Evolutionary conservation across 2,329 filamentous ascomycete genomes (phyloP), one percentile per base, ranked within the genome.

Genomic region (Lasiodiplodia gonubiensis): DNA sequence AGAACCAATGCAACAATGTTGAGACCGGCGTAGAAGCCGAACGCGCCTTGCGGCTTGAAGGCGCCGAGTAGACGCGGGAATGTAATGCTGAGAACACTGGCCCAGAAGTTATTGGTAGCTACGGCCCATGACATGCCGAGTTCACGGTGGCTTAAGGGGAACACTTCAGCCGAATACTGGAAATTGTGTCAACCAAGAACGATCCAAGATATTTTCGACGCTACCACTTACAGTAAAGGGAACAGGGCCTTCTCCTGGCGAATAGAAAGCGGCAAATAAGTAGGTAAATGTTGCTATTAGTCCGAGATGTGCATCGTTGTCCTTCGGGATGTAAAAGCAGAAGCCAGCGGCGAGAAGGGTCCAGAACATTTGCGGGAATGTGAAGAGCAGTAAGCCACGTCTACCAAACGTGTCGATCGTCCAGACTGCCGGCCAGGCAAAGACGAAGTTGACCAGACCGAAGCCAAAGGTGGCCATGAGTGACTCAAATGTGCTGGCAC

Each of bases 71-170:
- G 84, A 54, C 85, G 80, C 2, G 88, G 88, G 72, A 89, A 88
- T 0, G 87, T 90, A 61, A 91, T 85, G 25, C 85, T 84, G 54
- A 89, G 78, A 0, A 91, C 84, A 0, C 85, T 82, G 10, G 80
- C 84, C 78, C 84, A 86, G 77, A 85, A 86, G 69, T 90, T 80
- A 69, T 88, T 90, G 0, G 88, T 90, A 1, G 89, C 87, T 10
- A 91, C 89, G 8, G 88, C 86, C 59, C 86, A 91, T 0, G 85
- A 85, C 90, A 92, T 92, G 67, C 90, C 90, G 33, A 91, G 84
- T 73, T 92, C 90, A 72, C 90, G 85, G 74, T 92, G 89, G 1
- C 88, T 89, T 0, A 91, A 83, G 0, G 90, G 89, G 74, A 89
- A 92, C 1, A 91, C 88, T 75, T 92, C 90, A 55, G 89, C 88